Percentiles rank a stretch among this genome's conserved stretches.
Conservation (phyloP, 495 filamentous ascomycete genomes). For the Parathielavia hyrcaniae region DNA sequence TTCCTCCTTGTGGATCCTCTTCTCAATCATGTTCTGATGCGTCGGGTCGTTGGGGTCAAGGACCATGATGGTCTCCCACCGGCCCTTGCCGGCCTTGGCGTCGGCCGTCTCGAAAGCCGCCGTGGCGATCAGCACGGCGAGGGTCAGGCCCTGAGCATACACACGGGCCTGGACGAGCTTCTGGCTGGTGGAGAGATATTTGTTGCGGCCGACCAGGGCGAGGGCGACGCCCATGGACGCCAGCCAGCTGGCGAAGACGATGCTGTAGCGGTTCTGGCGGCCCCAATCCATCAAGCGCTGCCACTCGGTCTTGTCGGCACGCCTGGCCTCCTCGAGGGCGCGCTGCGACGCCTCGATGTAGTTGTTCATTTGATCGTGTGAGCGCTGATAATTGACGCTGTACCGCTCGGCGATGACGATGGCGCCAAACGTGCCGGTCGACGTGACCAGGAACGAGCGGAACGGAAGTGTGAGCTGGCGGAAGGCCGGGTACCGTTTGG, state of each 20-base stretch:
- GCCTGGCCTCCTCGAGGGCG: conserved; percentile 38
- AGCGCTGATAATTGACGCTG: conserved; percentile 65
- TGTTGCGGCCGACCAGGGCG: conserved; percentile 69
- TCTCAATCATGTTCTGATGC: conserved; percentile 67
- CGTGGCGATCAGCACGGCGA: conserved; percentile 79
- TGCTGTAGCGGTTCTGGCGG: conserved; percentile 77
- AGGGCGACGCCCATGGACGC: conserved; percentile 73
- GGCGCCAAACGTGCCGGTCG: conserved; percentile 70
- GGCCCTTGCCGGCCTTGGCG: conserved; percentile 65
- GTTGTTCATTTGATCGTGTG: conserved; percentile 55
- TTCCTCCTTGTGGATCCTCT: conserved; percentile 63
- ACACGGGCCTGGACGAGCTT: conserved; percentile 97
- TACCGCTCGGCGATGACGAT: conserved; percentile 82
- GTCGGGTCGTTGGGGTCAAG: conserved; percentile 63
- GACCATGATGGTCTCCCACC: conserved; percentile 68
- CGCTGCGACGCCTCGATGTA: conserved; percentile 58
- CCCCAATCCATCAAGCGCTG: conserved; percentile 53
- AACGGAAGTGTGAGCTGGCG: conserved; percentile 77
- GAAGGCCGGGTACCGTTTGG: conserved; percentile 63
- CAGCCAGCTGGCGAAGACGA: conserved; percentile 79
- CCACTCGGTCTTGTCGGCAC: conserved; percentile 34
- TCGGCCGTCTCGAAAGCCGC: conserved; percentile 88
- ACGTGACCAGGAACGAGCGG: conserved; percentile 83
- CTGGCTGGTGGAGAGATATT: conserved; percentile 67
- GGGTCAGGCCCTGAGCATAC: conserved; percentile 92